phyloP scores from a whole-genome alignment of 1,284 basidiomycete species.

The Ustilago crameri region DNA sequence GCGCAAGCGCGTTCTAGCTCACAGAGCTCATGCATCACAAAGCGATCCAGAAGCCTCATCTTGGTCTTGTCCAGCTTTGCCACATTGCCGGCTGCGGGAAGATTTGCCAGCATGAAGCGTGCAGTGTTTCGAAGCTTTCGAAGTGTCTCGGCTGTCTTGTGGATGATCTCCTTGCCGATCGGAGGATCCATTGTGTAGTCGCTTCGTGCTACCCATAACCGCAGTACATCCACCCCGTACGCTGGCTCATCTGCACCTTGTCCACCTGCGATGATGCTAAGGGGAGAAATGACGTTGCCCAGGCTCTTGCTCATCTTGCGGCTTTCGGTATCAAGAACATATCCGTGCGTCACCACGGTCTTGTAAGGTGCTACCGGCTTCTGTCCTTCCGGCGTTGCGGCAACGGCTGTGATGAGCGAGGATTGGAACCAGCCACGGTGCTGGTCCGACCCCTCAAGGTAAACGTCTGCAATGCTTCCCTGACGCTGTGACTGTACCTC shows the following conservation, averaged over 20 bases:
- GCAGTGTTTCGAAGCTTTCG: constrained; percentile 88
- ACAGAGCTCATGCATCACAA: constrained; percentile 85
- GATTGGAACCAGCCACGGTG: constrained; percentile 99
- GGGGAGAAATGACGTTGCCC: constrained; percentile 90
- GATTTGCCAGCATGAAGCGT: constrained; percentile 88
- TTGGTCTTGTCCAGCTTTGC: constrained; percentile 18
- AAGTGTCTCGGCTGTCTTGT: constrained; percentile 80
- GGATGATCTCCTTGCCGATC: constrained; percentile 82
- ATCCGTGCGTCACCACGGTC: constrained; percentile 91
- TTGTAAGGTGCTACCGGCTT: constrained; percentile 75
- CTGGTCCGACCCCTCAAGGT: constrained; percentile 95
- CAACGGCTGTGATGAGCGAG: constrained; percentile 84
- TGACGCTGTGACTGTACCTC: background rate
- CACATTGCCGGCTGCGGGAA: constrained; percentile 27
- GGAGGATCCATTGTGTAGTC: constrained; percentile 91
- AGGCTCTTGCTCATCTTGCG: constrained; percentile 99
- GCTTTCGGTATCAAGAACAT: constrained; percentile 90
- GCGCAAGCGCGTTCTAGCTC: constrained; percentile 77
- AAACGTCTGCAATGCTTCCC: constrained; percentile 78
- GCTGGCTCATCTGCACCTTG: constrained; percentile 75
- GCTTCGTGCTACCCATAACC: constrained; percentile 90
- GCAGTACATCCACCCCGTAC: constrained; percentile 86
- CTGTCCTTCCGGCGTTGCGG: constrained; percentile 65
- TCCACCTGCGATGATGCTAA: constrained; percentile 82
- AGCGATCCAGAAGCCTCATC: constrained; percentile 70